Conservation (phyloP, 257 asterid species). For the Solanum paucissectum region DNA sequence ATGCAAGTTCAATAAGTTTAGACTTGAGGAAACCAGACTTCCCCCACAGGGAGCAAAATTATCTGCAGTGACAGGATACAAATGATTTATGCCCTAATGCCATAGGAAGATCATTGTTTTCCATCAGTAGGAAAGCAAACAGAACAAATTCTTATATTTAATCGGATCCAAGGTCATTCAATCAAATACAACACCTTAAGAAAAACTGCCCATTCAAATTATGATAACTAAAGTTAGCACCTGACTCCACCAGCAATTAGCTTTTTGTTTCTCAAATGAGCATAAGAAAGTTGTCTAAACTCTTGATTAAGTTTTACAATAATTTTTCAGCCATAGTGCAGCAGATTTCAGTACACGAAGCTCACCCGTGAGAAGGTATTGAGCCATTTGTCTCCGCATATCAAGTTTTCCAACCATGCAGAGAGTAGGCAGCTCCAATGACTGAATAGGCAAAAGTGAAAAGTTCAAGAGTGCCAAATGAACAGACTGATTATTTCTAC, state of each 20-base stretch:
- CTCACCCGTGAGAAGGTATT: conserved; percentile 62
- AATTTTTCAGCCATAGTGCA: conserved; percentile 55
- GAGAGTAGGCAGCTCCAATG: conserved; percentile 13
- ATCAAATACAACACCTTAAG: background rate
- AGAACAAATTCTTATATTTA: background rate
- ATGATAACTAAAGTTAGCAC: background rate
- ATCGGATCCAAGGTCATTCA: background rate
- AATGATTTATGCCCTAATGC: background rate
- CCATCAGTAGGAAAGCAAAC: background rate
- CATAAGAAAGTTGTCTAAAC: background rate
- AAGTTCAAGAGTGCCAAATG: background rate
- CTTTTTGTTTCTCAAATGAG: background rate
- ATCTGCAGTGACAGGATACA: background rate
- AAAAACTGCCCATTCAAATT: background rate
- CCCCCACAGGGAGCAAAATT: background rate
- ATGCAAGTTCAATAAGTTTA: background rate
- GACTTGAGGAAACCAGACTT: background rate
- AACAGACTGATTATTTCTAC: background rate
- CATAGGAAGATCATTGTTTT: background rate
- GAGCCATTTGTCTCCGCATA: conserved; percentile 47
- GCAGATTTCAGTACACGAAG: conserved; percentile 64
- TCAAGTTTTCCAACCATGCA: conserved; percentile 9
- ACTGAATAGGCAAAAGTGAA: conserved; percentile 3
- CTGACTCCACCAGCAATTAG: background rate
- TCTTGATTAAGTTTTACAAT: conserved; percentile 25